Evolutionary conservation across 1,284 basidiomycete species (phyloP).

Genomic region (Sanguinoderma infundibulare): DNA sequence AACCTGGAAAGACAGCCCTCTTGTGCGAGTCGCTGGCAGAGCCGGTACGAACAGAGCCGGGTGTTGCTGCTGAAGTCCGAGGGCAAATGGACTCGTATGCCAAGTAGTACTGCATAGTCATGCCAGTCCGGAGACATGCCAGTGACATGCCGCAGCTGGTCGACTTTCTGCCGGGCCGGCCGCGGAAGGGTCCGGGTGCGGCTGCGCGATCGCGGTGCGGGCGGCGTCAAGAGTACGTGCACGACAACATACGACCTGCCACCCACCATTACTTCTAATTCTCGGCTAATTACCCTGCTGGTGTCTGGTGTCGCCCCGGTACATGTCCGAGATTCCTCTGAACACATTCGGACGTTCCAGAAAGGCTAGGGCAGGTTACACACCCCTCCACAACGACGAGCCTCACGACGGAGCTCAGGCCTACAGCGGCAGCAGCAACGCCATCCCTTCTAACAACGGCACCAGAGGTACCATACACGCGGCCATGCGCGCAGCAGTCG

Average conservation of each 20-base stretch:
- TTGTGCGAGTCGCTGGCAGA: too few species aligned
- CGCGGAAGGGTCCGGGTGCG: too few species aligned
- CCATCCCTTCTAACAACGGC: constrained; percentile 15
- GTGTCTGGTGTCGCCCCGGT: constrained; percentile 13
- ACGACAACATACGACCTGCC: background rate
- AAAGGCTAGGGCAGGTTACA: constrained; percentile 51
- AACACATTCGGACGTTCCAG: constrained; percentile 56
- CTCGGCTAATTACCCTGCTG: constrained; percentile 9
- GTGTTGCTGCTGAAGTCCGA: too few species aligned
- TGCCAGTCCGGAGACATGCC: too few species aligned
- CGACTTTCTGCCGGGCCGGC: too few species aligned
- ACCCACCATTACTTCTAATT: constrained; percentile 1
- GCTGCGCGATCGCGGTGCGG: too few species aligned
- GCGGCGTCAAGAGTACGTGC: too few species aligned
- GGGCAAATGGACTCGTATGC: too few species aligned
- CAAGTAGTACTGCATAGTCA: too few species aligned
- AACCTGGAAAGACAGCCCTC: too few species aligned
- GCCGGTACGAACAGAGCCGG: too few species aligned
- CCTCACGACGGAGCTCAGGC: constrained; percentile 38
- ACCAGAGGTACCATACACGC: constrained; percentile 14
- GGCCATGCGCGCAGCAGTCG: constrained; percentile 43
- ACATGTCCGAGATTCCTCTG: constrained; percentile 75
- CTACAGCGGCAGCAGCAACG: constrained; percentile 34
- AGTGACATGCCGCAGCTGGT: too few species aligned
- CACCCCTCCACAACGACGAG: constrained; percentile 42